Conservation (phyloP, 805 yeast species). For the Debaryomyces maramus region DNA sequence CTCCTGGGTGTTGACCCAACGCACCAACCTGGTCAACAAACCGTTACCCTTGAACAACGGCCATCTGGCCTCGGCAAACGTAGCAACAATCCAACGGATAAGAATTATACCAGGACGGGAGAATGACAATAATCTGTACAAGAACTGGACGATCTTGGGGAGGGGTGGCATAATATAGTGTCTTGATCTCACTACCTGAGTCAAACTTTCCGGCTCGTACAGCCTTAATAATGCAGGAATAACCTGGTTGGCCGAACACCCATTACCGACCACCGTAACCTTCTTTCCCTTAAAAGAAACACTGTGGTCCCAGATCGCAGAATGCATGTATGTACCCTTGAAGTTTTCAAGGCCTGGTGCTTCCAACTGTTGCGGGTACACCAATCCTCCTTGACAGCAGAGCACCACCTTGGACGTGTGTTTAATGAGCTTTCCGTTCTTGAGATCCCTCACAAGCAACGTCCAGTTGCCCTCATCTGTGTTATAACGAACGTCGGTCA, state of each 20-base stretch:
- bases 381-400: constrained; percentile 38
- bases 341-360: constrained; percentile 35
- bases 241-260: constrained; percentile 44
- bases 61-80: constrained; percentile 32
- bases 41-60: constrained; percentile 37
- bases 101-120: constrained; percentile 28
- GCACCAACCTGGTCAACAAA: constrained; percentile 22
- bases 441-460: constrained; percentile 23
- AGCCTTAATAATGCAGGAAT: constrained; percentile 35
- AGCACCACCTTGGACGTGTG: constrained; percentile 31
- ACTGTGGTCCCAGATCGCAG: constrained; percentile 38
- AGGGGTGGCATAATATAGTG: constrained; percentile 43
- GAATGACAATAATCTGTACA: constrained; percentile 26
- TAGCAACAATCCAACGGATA: constrained; percentile 27
- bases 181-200: constrained; percentile 35
- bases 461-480: constrained; percentile 30
- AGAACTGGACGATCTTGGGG: constrained; percentile 19
- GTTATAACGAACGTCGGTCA: constrained; percentile 21
- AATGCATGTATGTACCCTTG: constrained; percentile 41
- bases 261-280: constrained; percentile 42
- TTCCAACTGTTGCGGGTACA: constrained; percentile 30
- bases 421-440: constrained; percentile 28
- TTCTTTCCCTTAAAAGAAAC: constrained; percentile 33
- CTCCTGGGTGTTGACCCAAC: constrained; percentile 22
- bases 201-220: constrained; percentile 24